Evolutionary conservation across 2,329 filamentous ascomycete species (phyloP).

Genomic region (Sporothrix dimorphospora): DNA sequence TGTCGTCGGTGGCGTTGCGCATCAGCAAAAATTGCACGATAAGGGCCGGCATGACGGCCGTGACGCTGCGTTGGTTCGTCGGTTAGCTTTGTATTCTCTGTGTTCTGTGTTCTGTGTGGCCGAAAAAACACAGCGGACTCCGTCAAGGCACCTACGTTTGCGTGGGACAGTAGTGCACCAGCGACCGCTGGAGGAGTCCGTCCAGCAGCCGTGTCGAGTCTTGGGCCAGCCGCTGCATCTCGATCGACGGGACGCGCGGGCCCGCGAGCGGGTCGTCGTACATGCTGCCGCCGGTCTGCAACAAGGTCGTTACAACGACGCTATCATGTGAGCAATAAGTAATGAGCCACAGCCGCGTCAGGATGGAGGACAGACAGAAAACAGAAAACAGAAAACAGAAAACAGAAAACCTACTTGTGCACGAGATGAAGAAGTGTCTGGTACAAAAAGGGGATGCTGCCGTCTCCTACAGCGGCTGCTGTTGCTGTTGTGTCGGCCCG

Average conservation of each 20-base stretch:
- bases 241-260: not conserved
- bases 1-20: not conserved
- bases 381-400: no score
- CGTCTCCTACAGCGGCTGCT: no score
- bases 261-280: not conserved
- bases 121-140: not conserved
- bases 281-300: not conserved
- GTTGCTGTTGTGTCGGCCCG: no score
- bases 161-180: not conserved
- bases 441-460: not conserved
- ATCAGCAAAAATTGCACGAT: constrained; percentile 2
- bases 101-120: no score
- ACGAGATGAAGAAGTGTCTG: not conserved
- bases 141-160: not conserved
- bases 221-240: not conserved
- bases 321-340: not conserved
- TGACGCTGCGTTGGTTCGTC: not conserved
- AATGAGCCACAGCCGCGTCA: no score
- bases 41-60: not conserved
- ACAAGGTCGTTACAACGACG: not conserved
- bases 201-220: not conserved
- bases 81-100: not conserved
- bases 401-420: not conserved
- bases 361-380: no score
- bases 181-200: not conserved